These are phyloP conservation scores for Penicillium nucicola DNA, from an alignment of 495 filamentous ascomycete genomes.

Conservation along the genomic window DNA sequence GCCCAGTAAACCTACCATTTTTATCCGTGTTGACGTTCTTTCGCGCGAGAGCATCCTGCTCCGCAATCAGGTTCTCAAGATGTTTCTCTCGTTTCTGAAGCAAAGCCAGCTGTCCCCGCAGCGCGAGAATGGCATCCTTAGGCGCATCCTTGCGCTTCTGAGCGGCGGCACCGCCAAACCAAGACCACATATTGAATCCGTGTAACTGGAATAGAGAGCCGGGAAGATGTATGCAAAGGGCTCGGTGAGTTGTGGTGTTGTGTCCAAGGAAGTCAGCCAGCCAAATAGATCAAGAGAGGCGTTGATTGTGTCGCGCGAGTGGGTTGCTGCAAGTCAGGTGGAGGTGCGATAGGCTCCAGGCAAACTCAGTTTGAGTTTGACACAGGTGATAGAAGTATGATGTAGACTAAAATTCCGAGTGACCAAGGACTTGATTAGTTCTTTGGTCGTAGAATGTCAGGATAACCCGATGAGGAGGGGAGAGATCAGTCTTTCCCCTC, in stretches of 20 bases:
- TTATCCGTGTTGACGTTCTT: slow-evolving; percentile 91
- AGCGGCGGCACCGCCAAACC: slow-evolving; percentile 77
- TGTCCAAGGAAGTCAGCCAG: slow-evolving; percentile 10
- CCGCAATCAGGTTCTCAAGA: slow-evolving; percentile 83
- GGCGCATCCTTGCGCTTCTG: slow-evolving; percentile 88
- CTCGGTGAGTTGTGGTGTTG: neutral
- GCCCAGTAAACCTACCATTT: slow-evolving; percentile 55
- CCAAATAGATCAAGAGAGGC: slow-evolving; percentile 3
- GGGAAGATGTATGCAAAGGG: neutral
- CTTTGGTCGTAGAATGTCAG: neutral
- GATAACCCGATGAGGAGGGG: slow-evolving; percentile 19
- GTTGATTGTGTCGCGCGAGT: slow-evolving; percentile 5
- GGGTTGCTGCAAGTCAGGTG: slow-evolving; percentile 18
- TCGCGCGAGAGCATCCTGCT: slow-evolving; percentile 88
- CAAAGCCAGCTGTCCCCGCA: slow-evolving; percentile 92
- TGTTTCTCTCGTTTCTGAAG: slow-evolving; percentile 94
- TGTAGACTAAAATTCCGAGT: neutral
- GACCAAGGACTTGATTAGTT: neutral
- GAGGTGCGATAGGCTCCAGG: slow-evolving; percentile 21
- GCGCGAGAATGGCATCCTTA: slow-evolving; percentile 91
- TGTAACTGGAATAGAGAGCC: neutral
- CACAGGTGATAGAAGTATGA: neutral
- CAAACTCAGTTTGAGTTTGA: slow-evolving; percentile 5
- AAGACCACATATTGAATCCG: slow-evolving; percentile 63
- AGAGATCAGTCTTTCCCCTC: slow-evolving; percentile 30